Base-by-base conservation (phyloP, 1,284 basidiomycete genomes). In the Ceratobasidium sp. region DNA sequence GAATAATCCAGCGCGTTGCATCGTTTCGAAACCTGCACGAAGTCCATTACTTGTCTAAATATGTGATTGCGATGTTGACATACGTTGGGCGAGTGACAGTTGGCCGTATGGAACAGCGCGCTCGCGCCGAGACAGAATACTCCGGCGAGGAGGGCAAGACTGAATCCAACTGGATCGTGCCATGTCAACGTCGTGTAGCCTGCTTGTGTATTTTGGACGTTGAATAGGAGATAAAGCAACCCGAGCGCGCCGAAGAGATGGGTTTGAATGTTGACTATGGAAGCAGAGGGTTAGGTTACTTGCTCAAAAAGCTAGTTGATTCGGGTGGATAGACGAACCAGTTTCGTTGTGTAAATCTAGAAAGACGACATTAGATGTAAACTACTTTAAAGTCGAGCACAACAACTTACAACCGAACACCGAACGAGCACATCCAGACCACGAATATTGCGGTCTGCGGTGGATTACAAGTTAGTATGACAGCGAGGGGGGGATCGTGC, bases 311-410 rank as follows among this genome's bases (percentile, higher is more conserved):
- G 17, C 51, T 68, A 8, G 59, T 54, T 37, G 59, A 67, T 61
- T 44, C 46, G 61, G 62, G 62, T 69, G 25, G 62, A 37, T 52
- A 51, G 67, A 64, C 84, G 76, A 80, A 92, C 93, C 88, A 76
- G 92, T 94, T 84, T 95, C 93, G 80, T 95, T 96, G 83, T 96
- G 94, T 73, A 94, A 80, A 84, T 94, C 94, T 95, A 78, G 6
- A 25, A 74, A 77, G 76, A 22, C 37, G 77, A 59, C 40, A 32
- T 61, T 46, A 74, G 43, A 71, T 65, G n/a, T 67, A 49, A 29
- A 32, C 46, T 29, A 44, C 32, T 76, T 62, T 77, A 76, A 29
- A 46, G 75, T 17, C 76, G 78, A 76, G 73, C 76, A 78, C 44
- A 56, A 71, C 22, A 25, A 86, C 91, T 83, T 84, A 95, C 94